These are phyloP conservation scores for Tylopilus vinaceipallidus DNA, from an alignment of 768 basidiomycete genomes.

Conservation along the genomic window DNA sequence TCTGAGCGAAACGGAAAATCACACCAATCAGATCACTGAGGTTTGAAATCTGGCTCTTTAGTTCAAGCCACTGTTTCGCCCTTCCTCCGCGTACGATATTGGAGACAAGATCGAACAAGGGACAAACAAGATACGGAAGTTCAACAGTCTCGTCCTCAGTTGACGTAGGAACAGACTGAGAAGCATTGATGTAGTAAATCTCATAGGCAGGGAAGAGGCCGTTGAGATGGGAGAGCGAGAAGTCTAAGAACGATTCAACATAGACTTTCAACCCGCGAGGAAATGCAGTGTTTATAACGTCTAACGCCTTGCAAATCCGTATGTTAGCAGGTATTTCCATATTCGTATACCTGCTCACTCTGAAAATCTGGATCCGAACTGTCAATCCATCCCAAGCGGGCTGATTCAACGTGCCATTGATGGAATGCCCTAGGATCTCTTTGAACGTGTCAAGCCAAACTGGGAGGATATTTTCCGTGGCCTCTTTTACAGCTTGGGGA, in stretches of 20 bases:
- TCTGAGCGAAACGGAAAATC: slow-evolving; percentile 74
- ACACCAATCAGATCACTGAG: slow-evolving; percentile 49
- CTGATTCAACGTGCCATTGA: slow-evolving; percentile 54
- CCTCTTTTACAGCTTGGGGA: slow-evolving; percentile 82
- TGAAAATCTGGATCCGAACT: slow-evolving; percentile 82
- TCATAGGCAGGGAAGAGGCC: slow-evolving; percentile 58
- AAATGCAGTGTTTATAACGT: slow-evolving; percentile 78
- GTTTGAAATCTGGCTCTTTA: slow-evolving; percentile 33
- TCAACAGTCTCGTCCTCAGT: slow-evolving; percentile 78
- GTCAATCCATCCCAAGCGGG: slow-evolving; percentile 80
- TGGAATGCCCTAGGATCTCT: slow-evolving; percentile 64
- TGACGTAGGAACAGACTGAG: slow-evolving; percentile 55
- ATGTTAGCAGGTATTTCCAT: background rate
- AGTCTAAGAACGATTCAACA: slow-evolving; percentile 56
- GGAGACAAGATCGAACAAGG: slow-evolving; percentile 79
- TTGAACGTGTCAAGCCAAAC: slow-evolving; percentile 92
- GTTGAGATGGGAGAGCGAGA: slow-evolving; percentile 59
- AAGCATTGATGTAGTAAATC: slow-evolving; percentile 57
- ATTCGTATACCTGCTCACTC: slow-evolving; percentile 43
- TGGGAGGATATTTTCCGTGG: slow-evolving; percentile 75
- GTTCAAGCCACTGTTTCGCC: slow-evolving; percentile 61
- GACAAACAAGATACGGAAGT: slow-evolving; percentile 71
- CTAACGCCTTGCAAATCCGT: slow-evolving; percentile 57
- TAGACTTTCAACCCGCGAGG: slow-evolving; percentile 66
- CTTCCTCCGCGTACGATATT: slow-evolving; percentile 63